Evolutionary conservation across 2,329 filamentous ascomycete species (phyloP).

Genomic region (Cladosporium oxysporum): DNA sequence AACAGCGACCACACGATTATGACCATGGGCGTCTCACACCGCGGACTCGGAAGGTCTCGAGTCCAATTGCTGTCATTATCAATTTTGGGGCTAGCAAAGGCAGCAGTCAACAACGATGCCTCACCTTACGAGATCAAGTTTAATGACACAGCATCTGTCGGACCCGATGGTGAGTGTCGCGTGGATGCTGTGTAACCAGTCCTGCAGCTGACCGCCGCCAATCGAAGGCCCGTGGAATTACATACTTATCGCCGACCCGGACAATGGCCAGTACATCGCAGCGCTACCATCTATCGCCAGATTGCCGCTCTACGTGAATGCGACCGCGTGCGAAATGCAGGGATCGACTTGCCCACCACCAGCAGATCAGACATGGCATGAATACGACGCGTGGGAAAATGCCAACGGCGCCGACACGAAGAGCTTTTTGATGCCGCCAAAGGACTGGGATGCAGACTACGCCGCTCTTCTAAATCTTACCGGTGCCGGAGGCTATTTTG

Average conservation of each 20-base stretch:
- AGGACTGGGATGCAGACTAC: conserved; percentile 21
- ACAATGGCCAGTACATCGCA: conserved; percentile 20
- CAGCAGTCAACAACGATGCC: conserved; percentile 17
- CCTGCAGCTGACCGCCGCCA: neutral
- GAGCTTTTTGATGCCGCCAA: neutral
- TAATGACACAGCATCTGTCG: conserved; percentile 19
- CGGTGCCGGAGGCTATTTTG: conserved; percentile 19
- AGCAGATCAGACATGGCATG: conserved; percentile 11
- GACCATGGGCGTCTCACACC: neutral
- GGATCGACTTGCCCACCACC: conserved; percentile 21
- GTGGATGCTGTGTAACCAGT: conserved; percentile 6
- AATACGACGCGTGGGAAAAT: conserved; percentile 4
- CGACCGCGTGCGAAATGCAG: conserved; percentile 19
- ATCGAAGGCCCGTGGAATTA: conserved; percentile 23
- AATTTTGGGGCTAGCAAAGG: neutral
- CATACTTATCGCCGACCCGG: conserved; percentile 16
- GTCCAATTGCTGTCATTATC: neutral
- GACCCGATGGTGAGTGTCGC: conserved; percentile 22
- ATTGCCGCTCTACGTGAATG: conserved; percentile 20
- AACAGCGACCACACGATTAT: neutral
- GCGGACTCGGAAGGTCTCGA: neutral
- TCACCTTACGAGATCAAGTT: conserved; percentile 14
- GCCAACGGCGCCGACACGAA: conserved; percentile 9
- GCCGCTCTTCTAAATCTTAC: conserved; percentile 21
- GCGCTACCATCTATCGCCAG: conserved; percentile 22